Percentiles rank a stretch among this genome's conserved stretches.
These are phyloP conservation scores for Artomyces pyxidatus DNA, from an alignment of 768 basidiomycete genomes.

Conservation along the genomic window DNA sequence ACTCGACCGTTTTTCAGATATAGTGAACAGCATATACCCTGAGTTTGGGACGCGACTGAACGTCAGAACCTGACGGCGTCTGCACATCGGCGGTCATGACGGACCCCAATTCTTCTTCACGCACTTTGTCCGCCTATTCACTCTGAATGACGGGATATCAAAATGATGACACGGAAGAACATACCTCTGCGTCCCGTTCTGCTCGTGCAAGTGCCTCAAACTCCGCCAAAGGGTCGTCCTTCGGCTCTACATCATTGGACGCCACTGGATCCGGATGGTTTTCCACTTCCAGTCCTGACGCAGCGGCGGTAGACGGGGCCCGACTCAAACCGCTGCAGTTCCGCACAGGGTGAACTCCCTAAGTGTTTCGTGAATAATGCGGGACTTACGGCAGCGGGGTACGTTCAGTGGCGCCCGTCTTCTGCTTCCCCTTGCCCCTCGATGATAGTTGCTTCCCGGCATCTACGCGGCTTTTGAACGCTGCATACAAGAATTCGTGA, in stretches of 20 bases:
- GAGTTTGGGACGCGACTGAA: not conserved
- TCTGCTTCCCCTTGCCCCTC: constrained; percentile 7
- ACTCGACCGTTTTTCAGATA: not conserved
- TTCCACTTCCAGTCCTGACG: not conserved
- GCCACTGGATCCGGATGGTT: too few relatives aligned
- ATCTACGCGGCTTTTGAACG: constrained; percentile 11
- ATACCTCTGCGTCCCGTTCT: not conserved
- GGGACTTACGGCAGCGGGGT: not conserved
- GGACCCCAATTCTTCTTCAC: too few relatives aligned
- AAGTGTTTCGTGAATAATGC: not conserved
- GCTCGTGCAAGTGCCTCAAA: constrained; percentile 1
- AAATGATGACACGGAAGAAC: not conserved
- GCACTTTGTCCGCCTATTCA: too few relatives aligned
- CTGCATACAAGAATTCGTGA: constrained; percentile 13
- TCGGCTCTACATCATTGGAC: not conserved
- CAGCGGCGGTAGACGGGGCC: not conserved
- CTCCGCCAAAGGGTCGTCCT: not conserved
- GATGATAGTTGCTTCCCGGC: constrained; percentile 3
- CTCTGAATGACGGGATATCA: too few relatives aligned
- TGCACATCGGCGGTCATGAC: too few relatives aligned
- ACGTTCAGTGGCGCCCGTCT: not conserved
- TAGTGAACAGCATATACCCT: not conserved
- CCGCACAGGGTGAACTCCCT: not conserved
- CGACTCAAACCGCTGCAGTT: not conserved
- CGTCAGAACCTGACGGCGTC: too few relatives aligned